phyloP scores from a whole-genome alignment of 805 yeast species.

The Cyberlindnera americana region DNA sequence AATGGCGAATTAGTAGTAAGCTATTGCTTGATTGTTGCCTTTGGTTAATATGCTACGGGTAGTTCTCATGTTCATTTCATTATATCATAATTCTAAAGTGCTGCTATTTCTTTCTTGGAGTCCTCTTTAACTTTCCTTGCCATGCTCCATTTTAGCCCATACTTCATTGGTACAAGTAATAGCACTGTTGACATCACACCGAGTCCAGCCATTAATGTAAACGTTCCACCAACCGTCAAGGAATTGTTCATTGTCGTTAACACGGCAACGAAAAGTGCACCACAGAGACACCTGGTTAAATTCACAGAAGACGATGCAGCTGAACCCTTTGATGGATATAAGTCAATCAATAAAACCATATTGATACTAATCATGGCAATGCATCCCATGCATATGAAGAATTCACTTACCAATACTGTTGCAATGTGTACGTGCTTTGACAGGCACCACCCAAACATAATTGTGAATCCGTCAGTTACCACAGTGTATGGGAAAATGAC shows the following conservation, averaged over 20 bases:
- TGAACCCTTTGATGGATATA: slow-evolving; percentile 67
- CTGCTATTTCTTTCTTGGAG: no score
- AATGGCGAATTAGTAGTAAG: slow-evolving; percentile 40
- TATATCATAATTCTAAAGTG: no score
- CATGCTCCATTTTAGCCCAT: slow-evolving; percentile 30
- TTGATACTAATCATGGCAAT: slow-evolving; percentile 55
- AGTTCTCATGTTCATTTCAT: no score
- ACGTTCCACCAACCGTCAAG: slow-evolving; percentile 72
- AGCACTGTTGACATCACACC: slow-evolving; percentile 28
- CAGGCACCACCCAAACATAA: slow-evolving; percentile 75
- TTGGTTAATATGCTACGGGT: slow-evolving; percentile 40
- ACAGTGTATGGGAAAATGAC: slow-evolving; percentile 42
- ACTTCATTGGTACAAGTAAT: slow-evolving; percentile 29
- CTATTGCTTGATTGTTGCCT: slow-evolving; percentile 45
- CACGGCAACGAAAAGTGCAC: slow-evolving; percentile 69
- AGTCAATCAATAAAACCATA: slow-evolving; percentile 70
- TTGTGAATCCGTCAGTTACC: slow-evolving; percentile 37
- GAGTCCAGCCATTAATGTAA: slow-evolving; percentile 63
- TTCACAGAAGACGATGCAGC: slow-evolving; percentile 74
- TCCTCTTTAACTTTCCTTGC: slow-evolving; percentile 20
- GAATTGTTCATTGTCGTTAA: slow-evolving; percentile 53
- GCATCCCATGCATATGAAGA: slow-evolving; percentile 53
- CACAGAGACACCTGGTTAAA: slow-evolving; percentile 63
- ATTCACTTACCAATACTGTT: slow-evolving; percentile 44
- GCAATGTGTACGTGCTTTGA: slow-evolving; percentile 28